Evolutionary conservation across 2,329 filamentous ascomycete genomes (phyloP).

Genomic region (Raffaelea albimanens): DNA sequence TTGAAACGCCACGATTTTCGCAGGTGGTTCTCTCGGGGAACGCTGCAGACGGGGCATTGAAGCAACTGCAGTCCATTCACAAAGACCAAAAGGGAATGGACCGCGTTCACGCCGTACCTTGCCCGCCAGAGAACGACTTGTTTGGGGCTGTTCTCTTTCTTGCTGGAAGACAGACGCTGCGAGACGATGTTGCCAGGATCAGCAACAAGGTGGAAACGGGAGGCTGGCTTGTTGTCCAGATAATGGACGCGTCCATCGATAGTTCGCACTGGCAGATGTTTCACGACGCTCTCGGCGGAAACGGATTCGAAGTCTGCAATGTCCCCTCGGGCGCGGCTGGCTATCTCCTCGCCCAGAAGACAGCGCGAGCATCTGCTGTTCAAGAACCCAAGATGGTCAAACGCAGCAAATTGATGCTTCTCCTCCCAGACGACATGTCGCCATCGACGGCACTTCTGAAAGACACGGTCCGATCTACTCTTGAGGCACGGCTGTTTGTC

Average conservation of each 20-base stretch:
- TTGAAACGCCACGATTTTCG: slow-evolving; percentile 22
- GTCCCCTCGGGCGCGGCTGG: background rate
- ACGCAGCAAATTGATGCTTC: background rate
- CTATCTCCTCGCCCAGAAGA: slow-evolving; percentile 4
- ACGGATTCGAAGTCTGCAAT: background rate
- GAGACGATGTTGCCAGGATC: too few species aligned
- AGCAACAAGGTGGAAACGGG: too few species aligned
- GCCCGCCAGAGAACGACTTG: background rate
- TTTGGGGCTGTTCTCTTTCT: slow-evolving; percentile 5
- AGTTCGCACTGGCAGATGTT: background rate
- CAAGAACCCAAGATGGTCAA: too few species aligned
- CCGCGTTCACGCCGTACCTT: slow-evolving; percentile 1
- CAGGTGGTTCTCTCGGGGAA: slow-evolving; percentile 21
- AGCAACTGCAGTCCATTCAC: slow-evolving; percentile 1
- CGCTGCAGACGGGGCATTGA: background rate
- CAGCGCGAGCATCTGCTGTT: background rate
- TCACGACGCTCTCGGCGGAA: background rate
- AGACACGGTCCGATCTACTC: background rate
- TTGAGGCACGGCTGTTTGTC: background rate
- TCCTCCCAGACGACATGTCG: slow-evolving; percentile 7
- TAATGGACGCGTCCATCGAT: too few species aligned
- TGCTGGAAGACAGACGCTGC: background rate
- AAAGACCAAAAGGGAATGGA: background rate
- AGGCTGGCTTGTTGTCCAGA: too few species aligned
- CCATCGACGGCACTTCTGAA: background rate